These are phyloP conservation scores for Oryza coarctata DNA, from an alignment of 176 grass and related monocot genomes.

Conservation along the genomic window DNA sequence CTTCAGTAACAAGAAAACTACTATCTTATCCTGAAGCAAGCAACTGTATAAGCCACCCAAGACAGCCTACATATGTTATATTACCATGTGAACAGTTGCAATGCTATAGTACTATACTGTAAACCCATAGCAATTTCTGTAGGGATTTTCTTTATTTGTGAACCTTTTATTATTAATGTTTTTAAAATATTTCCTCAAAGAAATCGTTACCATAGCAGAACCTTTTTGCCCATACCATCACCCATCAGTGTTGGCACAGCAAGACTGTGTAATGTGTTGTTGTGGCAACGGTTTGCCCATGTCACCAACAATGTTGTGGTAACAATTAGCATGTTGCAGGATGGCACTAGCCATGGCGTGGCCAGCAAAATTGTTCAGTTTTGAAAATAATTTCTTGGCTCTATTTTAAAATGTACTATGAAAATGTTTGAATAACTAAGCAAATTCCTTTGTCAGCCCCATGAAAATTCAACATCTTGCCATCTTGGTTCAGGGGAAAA, in stretches of 20 bases:
- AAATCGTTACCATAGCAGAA: not conserved
- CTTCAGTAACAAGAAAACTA: constrained; percentile 7
- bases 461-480: not conserved
- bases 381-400: not conserved
- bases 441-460: not conserved
- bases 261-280: not conserved
- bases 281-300: not conserved
- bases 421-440: not conserved
- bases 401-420: not conserved
- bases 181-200: not conserved
- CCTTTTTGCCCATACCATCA: not conserved
- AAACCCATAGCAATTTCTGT: not conserved
- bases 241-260: not conserved
- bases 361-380: not conserved
- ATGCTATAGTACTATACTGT: not conserved
- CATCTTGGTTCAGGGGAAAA: not conserved
- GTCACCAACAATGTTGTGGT: not conserved
- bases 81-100: not conserved
- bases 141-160: not conserved
- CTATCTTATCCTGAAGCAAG: not conserved
- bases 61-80: not conserved
- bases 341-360: too few species aligned
- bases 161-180: not conserved
- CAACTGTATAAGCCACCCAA: not conserved
- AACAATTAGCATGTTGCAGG: not conserved